Base-by-base conservation (phyloP, 2,329 filamentous ascomycete genomes). In the Monilinia aucupariae region DNA sequence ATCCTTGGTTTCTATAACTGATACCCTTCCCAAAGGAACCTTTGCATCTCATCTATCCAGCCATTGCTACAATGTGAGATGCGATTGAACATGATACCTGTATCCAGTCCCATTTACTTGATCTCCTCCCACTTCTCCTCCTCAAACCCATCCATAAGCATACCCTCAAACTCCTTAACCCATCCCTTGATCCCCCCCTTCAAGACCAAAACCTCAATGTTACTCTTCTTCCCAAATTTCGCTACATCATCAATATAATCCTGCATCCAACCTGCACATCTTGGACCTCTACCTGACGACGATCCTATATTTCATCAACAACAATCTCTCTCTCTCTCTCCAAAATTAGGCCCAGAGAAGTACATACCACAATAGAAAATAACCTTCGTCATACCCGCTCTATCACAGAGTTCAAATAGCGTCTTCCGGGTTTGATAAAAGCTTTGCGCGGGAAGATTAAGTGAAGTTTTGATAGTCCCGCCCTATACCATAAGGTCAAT, bases 351-450 rank as follows among this genome's bases (percentile, higher is more conserved):
- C 32, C 7, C 53, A 25, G 15, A 55, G 20, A 5, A 22, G 8
- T n/a, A 67, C 75, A 65, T 71, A 82, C 82, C 81, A 68, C 81
- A 85, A 72, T 84, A 84, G 68, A 82, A 84, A 41, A 85, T 78
- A 30, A 84, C 73, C 49, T 74, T 77, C 55, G 76, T 76, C 27
- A 82, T 74, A 1, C 76, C 77, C 2, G 81, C 82, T 62, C 79
- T 76, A 66, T 78, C 79, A 72, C 79, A 80, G 22, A 85, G 73
- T 51, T 77, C 76, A 65, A 83, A 79, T 34, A 83, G 70, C 7
- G 75, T 73, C 4, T 78, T 75, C 7, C 82, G 76, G 4, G 79
- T 80, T 59, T 79, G 79, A 60, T 82, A 82, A 47, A 85, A 77
- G 15, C 77, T 79, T 61, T 85, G 81, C 10, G 82, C 82, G 0